These are phyloP conservation scores for Boletus calvinii DNA, from an alignment of 1,284 basidiomycete species.

Conservation along the genomic window DNA sequence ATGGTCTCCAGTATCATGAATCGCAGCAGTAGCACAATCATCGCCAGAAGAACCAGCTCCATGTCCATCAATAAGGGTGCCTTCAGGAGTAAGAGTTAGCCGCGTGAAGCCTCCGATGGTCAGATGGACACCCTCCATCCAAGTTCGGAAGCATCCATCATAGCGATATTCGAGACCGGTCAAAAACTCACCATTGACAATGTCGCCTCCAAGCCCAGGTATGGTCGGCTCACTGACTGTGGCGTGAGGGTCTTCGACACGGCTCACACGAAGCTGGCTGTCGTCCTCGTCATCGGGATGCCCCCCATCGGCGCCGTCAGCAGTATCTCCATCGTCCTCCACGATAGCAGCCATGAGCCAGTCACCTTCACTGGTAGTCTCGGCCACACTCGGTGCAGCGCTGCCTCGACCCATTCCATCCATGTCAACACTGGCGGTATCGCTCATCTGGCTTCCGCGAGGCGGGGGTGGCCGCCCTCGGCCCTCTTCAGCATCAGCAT, in stretches of 20 bases:
- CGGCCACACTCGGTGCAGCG: slow-evolving; percentile 65
- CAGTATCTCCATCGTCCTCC: slow-evolving; percentile 53
- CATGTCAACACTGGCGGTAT: slow-evolving; percentile 39
- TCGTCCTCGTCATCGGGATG: slow-evolving; percentile 41
- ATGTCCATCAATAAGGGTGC: slow-evolving; percentile 27
- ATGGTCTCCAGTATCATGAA: slow-evolving; percentile 16
- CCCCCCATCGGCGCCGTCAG: slow-evolving; percentile 33
- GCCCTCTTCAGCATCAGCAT: slow-evolving; percentile 71
- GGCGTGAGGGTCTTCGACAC: slow-evolving; percentile 41
- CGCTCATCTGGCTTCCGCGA: slow-evolving; percentile 38
- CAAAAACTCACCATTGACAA: slow-evolving; percentile 46
- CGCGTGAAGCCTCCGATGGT: slow-evolving; percentile 21
- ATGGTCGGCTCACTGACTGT: slow-evolving; percentile 37
- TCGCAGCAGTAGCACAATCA: slow-evolving; percentile 11
- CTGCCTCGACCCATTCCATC: slow-evolving; percentile 59
- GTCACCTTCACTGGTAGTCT: slow-evolving; percentile 72
- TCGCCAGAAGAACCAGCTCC: slow-evolving; percentile 20
- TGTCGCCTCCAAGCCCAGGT: slow-evolving; percentile 35
- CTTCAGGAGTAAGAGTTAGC: slow-evolving; percentile 30
- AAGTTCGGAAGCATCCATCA: slow-evolving; percentile 32
- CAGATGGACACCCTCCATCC: slow-evolving; percentile 31
- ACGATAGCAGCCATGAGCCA: slow-evolving; percentile 84
- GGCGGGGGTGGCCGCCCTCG: slow-evolving; percentile 63
- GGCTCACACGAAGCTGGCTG: slow-evolving; percentile 46
- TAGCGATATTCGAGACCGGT: slow-evolving; percentile 32